These are phyloP conservation scores for Serendipita sp. DNA, from an alignment of 1,284 basidiomycete genomes.

Conservation along the genomic window DNA sequence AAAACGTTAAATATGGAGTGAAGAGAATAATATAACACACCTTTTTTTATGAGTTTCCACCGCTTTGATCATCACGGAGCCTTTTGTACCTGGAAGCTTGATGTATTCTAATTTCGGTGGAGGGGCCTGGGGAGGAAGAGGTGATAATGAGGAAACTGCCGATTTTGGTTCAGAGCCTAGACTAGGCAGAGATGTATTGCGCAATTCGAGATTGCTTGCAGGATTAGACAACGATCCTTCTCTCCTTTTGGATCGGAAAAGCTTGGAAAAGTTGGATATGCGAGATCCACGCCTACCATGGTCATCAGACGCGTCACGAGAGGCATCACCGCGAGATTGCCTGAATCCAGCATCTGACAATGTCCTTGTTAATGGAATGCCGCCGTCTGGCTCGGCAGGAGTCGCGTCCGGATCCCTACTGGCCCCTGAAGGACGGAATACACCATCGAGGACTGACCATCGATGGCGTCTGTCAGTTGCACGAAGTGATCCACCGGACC, in stretches of 20 bases:
- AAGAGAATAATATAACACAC: constrained; percentile 24
- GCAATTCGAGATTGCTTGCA: background rate
- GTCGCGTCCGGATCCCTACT: background rate
- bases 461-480: constrained; percentile 18
- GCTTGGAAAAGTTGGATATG: background rate
- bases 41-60: constrained; percentile 80
- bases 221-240: background rate
- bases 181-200: background rate
- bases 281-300: background rate
- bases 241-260: background rate
- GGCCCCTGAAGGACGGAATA: constrained; percentile 20
- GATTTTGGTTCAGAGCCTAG: background rate
- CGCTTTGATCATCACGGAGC: constrained; percentile 63
- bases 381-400: background rate
- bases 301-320: background rate
- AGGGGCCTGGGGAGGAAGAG: constrained; percentile 32
- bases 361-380: background rate
- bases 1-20: constrained; percentile 1
- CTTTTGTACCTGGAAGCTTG: constrained; percentile 80
- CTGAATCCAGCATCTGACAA: background rate
- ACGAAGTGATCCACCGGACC: constrained; percentile 8
- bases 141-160: background rate
- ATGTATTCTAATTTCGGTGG: constrained; percentile 78
- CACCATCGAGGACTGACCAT: constrained; percentile 34
- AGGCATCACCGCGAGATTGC: too few species aligned